Evolutionary conservation across 208 protist species (phyloP).

Genomic region (Crithidia sp.): DNA sequence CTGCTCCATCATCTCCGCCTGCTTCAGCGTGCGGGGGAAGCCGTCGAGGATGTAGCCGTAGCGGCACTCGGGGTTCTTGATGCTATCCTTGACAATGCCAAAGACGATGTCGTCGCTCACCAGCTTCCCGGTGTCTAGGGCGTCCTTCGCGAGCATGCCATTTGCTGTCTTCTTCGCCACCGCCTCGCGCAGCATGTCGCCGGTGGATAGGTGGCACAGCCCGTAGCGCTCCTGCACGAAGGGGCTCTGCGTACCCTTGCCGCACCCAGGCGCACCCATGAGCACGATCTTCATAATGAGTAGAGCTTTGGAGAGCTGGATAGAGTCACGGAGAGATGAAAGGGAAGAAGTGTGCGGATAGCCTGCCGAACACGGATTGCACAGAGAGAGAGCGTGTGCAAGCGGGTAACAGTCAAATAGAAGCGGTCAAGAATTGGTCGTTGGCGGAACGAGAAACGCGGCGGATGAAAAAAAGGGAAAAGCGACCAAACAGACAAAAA

Average conservation of each 20-base stretch:
- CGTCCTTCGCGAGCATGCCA: constrained; percentile 68
- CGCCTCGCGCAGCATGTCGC: constrained; percentile 93
- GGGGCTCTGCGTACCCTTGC: constrained; percentile 95
- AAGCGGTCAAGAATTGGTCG: too few species aligned
- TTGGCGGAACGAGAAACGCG: background rate
- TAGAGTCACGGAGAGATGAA: background rate
- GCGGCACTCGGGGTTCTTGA: constrained; percentile 78
- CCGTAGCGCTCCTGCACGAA: constrained; percentile 90
- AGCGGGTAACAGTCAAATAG: too few species aligned
- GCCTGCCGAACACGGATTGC: too few species aligned
- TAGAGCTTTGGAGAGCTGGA: background rate
- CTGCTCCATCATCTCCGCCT: constrained; percentile 93
- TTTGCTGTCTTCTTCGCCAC: constrained; percentile 72
- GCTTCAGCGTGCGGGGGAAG: constrained; percentile 93
- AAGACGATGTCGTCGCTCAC: constrained; percentile 94
- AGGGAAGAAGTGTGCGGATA: background rate
- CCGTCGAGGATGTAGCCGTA: constrained; percentile 96
- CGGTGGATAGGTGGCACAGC: constrained; percentile 94
- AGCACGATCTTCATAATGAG: constrained; percentile 88
- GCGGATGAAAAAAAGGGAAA: background rate
- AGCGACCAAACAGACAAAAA: too few species aligned
- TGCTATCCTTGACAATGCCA: constrained; percentile 89
- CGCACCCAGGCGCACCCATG: constrained; percentile 91
- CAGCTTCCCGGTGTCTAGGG: constrained; percentile 84
- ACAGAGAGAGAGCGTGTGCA: too few species aligned